These are phyloP conservation scores for Aureobasidium pullulans DNA, from an alignment of 2,329 filamentous ascomycete species.

Conservation along the genomic window DNA sequence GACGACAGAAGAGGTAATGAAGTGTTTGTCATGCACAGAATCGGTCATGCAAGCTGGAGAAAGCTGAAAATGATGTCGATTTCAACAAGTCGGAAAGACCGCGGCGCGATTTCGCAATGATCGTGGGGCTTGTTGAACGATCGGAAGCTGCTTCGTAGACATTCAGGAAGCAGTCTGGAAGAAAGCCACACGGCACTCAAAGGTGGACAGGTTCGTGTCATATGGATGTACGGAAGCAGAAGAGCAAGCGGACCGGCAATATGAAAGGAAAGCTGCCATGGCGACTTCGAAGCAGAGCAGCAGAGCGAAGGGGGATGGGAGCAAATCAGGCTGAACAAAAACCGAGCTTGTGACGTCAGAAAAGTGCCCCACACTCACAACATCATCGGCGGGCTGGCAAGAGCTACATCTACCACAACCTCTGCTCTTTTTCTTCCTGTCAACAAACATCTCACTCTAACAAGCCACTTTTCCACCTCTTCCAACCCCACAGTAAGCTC, in stretches of 20 bases:
- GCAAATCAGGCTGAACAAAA: slow-evolving; percentile 12
- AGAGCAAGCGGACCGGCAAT: not conserved
- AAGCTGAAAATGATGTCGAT: not conserved
- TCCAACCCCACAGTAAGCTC: not conserved
- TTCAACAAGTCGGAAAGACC: not conserved
- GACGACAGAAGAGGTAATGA: too few species aligned
- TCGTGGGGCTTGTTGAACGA: not conserved
- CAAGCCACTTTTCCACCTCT: not conserved
- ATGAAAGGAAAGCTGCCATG: not conserved
- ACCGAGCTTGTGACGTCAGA: slow-evolving; percentile 5
- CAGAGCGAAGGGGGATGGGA: not conserved
- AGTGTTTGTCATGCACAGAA: not conserved
- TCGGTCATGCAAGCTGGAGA: not conserved
- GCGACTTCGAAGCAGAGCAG: not conserved
- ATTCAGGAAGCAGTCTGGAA: not conserved
- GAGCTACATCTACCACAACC: slow-evolving; percentile 5
- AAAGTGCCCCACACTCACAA: slow-evolving; percentile 5
- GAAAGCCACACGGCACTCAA: not conserved
- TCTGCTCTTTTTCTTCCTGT: slow-evolving; percentile 8
- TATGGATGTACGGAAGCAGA: not conserved
- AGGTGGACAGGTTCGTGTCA: not conserved
- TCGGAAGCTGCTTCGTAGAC: not conserved
- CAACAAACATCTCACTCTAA: slow-evolving; percentile 10
- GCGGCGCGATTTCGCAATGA: slow-evolving; percentile 3
- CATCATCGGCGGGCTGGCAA: slow-evolving; percentile 5